phyloP scores from a whole-genome alignment of 1,284 basidiomycete species.

The Ceratorhiza oryzae-sativae region DNA sequence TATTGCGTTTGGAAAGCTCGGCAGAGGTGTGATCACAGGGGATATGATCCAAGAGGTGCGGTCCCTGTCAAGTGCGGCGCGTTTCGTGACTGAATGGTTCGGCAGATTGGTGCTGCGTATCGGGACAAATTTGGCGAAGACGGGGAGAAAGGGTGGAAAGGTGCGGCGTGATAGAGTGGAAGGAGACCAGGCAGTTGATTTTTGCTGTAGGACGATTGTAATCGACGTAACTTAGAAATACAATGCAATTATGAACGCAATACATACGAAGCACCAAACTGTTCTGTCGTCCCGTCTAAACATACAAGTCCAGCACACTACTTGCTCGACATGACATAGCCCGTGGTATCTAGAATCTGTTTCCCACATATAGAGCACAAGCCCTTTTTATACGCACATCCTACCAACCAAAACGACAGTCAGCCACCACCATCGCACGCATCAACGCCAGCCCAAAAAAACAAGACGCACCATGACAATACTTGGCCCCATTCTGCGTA shows the following conservation, averaged over 20 bases:
- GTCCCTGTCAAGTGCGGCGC: neutral
- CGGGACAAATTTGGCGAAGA: conserved; percentile 68
- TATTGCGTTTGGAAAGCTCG: conserved; percentile 75
- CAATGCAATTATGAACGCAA: conserved; percentile 28
- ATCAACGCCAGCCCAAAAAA: neutral
- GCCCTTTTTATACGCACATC: conserved; percentile 50
- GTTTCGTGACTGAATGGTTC: neutral
- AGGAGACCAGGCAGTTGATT: no score
- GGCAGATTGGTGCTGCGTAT: conserved; percentile 72
- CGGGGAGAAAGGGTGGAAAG: conserved; percentile 43
- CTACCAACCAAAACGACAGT: conserved; percentile 27
- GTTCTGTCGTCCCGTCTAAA: neutral
- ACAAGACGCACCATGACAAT: conserved; percentile 47
- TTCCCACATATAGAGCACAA: conserved; percentile 47
- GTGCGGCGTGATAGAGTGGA: conserved; percentile 1
- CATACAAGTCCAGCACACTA: conserved; percentile 34
- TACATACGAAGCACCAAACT: conserved; percentile 20
- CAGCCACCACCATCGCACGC: conserved; percentile 1
- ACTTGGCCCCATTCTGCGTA: conserved; percentile 48
- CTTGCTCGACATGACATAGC: conserved; percentile 49
- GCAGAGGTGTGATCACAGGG: conserved; percentile 86
- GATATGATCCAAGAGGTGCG: conserved; percentile 76
- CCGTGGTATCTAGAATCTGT: conserved; percentile 46
- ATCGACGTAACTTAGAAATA: conserved; percentile 23
- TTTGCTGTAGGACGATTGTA: neutral